Percentiles rank a stretch among this genome's conserved stretches.
phyloP scores from a whole-genome alignment of 2,329 filamentous ascomycete genomes.

The Decorospora gaudefroyi region DNA sequence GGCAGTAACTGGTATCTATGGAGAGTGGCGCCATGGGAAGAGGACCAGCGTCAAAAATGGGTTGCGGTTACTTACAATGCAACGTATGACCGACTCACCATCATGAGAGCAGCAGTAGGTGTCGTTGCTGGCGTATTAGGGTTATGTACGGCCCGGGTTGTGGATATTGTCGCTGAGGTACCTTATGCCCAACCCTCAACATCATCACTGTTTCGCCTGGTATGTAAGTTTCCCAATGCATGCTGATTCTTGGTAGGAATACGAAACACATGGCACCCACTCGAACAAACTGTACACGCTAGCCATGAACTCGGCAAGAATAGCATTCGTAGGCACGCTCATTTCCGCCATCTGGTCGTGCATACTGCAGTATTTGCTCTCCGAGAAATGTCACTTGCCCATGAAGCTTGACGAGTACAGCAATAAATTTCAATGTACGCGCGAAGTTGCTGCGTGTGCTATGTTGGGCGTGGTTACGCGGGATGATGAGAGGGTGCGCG shows the following conservation, averaged over 20 bases:
- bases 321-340: background rate
- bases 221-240: no score
- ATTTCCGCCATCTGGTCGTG: background rate
- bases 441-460: constrained; percentile 1
- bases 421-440: background rate
- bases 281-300: background rate
- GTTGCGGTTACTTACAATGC: background rate
- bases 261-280: background rate
- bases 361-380: background rate
- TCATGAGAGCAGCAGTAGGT: background rate
- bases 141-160: background rate
- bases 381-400: background rate
- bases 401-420: background rate
- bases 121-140: background rate
- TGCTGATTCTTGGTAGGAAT: background rate
- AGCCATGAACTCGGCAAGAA: background rate
- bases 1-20: constrained; percentile 3
- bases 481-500: background rate
- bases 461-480: background rate
- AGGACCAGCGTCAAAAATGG: constrained; percentile 3
- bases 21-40: background rate
- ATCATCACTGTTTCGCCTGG: no score
- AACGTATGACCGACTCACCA: background rate
- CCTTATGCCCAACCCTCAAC: background rate
- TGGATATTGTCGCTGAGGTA: background rate